Evolutionary conservation across 805 yeast species (phyloP).

Genomic region (Brettanomyces sp.): DNA sequence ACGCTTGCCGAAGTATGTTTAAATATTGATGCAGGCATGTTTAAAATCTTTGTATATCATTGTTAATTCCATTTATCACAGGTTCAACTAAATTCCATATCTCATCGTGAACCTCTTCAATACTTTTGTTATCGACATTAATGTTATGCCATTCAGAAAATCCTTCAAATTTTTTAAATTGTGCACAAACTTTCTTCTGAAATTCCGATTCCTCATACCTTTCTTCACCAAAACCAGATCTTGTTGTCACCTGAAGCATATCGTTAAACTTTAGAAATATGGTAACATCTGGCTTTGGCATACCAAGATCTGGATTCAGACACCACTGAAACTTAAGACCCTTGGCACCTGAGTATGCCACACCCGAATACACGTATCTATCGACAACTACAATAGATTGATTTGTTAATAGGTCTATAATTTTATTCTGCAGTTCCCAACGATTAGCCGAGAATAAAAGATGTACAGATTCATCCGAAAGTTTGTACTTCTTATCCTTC

Average conservation of each 20-base stretch:
- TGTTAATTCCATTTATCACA: background rate
- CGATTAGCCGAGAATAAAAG: conserved; percentile 85
- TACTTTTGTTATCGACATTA: conserved; percentile 49
- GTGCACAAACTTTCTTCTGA: conserved; percentile 58
- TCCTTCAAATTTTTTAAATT: conserved; percentile 39
- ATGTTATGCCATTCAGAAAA: conserved; percentile 34
- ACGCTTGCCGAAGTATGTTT: background rate
- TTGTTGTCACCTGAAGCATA: conserved; percentile 28
- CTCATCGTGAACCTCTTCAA: conserved; percentile 42
- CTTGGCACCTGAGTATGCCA: conserved; percentile 87
- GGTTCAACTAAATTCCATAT: conserved; percentile 31
- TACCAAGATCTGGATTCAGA: conserved; percentile 66
- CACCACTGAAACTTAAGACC: conserved; percentile 73
- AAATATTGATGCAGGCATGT: background rate
- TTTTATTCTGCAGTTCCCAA: conserved; percentile 66
- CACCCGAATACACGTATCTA: conserved; percentile 86
- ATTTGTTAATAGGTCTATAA: conserved; percentile 32
- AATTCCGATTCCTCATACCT: conserved; percentile 72
- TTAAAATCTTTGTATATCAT: conserved; percentile 1
- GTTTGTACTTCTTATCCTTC: conserved; percentile 33
- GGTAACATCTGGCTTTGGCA: conserved; percentile 80
- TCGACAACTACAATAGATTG: conserved; percentile 65
- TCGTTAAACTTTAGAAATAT: conserved; percentile 61
- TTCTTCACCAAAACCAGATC: conserved; percentile 92
- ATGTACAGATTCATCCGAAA: conserved; percentile 79